These are phyloP conservation scores for Plasmodium vivax DNA, from an alignment of 169 alveolate species.

Conservation along the genomic window DNA sequence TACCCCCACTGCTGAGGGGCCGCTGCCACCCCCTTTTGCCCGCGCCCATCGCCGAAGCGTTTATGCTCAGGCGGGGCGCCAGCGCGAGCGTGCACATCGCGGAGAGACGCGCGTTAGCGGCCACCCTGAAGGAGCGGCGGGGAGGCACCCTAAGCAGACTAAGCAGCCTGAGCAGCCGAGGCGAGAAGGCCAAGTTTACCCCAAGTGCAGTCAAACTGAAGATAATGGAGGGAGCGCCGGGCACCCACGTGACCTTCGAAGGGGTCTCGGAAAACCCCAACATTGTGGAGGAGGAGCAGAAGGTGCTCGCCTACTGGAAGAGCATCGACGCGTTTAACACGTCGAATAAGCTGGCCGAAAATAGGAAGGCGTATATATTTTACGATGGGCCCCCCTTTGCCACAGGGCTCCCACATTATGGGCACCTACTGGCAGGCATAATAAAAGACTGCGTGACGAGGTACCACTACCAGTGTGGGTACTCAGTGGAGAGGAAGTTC, in stretches of 20 bases:
- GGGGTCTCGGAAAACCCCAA: slow-evolving; percentile 89
- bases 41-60: no score
- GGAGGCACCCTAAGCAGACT: no score
- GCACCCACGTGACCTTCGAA: slow-evolving; percentile 18
- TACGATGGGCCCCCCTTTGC: slow-evolving; percentile 99
- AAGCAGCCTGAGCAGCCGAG: no score
- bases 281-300: slow-evolving; percentile 92
- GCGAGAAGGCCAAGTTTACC: not conserved
- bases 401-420: slow-evolving; percentile 99
- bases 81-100: not conserved
- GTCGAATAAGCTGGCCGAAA: slow-evolving; percentile 83
- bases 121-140: not conserved
- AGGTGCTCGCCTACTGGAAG: slow-evolving; percentile 88
- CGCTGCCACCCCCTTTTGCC: not conserved
- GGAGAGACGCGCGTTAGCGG: not conserved
- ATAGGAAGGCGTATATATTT: slow-evolving; percentile 94
- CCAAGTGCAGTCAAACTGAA: not conserved
- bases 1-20: not conserved
- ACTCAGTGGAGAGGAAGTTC: slow-evolving; percentile 96
- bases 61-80: not conserved
- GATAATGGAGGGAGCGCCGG: not conserved
- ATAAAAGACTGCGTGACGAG: slow-evolving; percentile 99
- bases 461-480: slow-evolving; percentile 97
- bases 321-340: slow-evolving; percentile 88
- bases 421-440: slow-evolving; percentile 99